phyloP scores from a whole-genome alignment of 495 filamentous ascomycete species.

The Xylaria palmicola region DNA sequence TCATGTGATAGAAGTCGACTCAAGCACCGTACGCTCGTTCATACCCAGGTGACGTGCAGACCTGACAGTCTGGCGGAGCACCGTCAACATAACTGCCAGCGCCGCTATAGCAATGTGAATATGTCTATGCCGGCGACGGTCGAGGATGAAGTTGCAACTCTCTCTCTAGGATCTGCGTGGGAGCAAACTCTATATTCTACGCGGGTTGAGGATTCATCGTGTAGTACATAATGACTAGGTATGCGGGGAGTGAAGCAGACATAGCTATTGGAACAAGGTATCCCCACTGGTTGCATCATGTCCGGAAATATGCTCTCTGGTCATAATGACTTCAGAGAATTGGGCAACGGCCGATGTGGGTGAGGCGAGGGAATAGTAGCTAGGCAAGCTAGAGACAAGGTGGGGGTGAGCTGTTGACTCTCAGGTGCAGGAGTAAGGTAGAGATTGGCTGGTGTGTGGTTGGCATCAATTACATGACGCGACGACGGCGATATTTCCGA shows the following conservation, averaged over 20 bases:
- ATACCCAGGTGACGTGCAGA: no score
- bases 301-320: no score
- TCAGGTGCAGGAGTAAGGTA: neutral
- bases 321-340: no score
- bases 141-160: neutral
- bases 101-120: neutral
- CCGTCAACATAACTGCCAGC: no score
- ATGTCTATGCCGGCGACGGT: neutral
- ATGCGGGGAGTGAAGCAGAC: neutral
- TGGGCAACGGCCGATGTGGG: no score
- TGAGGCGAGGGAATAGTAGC: no score
- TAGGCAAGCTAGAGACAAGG: neutral
- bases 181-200: neutral
- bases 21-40: no score
- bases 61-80: no score
- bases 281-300: no score
- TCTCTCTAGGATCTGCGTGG: neutral
- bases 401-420: neutral
- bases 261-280: neutral
- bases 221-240: neutral
- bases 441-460: no score
- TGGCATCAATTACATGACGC: no score
- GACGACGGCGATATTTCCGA: neutral
- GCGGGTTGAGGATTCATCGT: neutral
- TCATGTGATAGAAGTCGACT: no score